Evolutionary conservation across 805 yeast genomes (phyloP), one percentile per base, ranked within the genome.

Genomic region (Teunomyces lycoperdinae): DNA sequence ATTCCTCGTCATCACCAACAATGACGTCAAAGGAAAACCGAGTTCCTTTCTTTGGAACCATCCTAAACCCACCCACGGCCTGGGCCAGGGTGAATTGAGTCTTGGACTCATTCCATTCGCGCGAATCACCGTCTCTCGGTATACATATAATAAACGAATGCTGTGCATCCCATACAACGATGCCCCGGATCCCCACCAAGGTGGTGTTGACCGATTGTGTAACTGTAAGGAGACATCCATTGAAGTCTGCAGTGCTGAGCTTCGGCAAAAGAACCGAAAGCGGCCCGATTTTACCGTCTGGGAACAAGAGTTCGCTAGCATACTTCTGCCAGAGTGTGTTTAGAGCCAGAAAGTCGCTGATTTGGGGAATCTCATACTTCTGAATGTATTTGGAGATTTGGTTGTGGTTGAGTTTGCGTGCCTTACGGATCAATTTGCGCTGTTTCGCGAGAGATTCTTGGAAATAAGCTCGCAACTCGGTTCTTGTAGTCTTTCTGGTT

Each of bases 91-190:
- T 50, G 50, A 58, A 38, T 63, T 47, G 20, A n/a, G 39, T 32
- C 26, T 49, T 44, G 30, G 58, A 52, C 3, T 52, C 45, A 48
- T 65, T 70, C 76, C 76, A 71, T 49, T 62, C 68, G 35, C 51
- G 58, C 42, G 61, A 43, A 44, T 62, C 61, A 24, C 63, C 64
- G 8, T 58, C 58, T 40, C 77, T 60, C 2, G 77, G 77, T 1
- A 83, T 77, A 9, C 83, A 82, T 42, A 89, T 58, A 2, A 88
- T 76, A 58, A 88, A 85, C 50, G 79, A 77, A 54, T 82, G 81
- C 61, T 86, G 89, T 7, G 92, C 78, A 61, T 90, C 97, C 86
- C 94, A 87, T 2, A 88, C 68, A 1, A 90, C 87, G 4, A 90
- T 86, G 0, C 97, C 97, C 33, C 71, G 54, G 29, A 76, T 56